A percentile compares a stretch with the other conserved stretches of the same genome.
Conservation (phyloP, 306 rosid genomes). For the Quercus parvula region DNA sequence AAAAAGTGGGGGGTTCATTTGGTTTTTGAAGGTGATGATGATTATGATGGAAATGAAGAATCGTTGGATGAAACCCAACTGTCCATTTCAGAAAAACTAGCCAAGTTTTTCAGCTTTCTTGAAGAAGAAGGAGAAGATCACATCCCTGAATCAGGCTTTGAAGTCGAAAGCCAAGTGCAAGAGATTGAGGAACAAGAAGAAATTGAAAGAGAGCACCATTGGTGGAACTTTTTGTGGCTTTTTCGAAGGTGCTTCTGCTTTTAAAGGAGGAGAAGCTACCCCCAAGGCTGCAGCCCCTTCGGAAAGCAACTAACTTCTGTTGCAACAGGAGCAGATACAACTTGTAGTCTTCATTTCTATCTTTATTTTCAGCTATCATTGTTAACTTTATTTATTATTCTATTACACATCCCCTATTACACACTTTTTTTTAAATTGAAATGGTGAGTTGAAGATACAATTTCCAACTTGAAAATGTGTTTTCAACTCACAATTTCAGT, state of each 20-base stretch:
- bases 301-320: not conserved
- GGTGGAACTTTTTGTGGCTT: not conserved
- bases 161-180: slow-evolving; percentile 6
- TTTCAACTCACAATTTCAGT: too few species aligned
- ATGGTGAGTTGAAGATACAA: too few species aligned
- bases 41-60: slow-evolving; percentile 54
- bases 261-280: not conserved
- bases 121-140: slow-evolving; percentile 15
- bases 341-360: not conserved
- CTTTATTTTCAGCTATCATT: not conserved
- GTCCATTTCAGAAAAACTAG: slow-evolving; percentile 55
- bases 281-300: not conserved
- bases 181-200: slow-evolving; percentile 1
- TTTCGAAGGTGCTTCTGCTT: not conserved
- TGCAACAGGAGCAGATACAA: not conserved
- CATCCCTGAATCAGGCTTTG: not conserved
- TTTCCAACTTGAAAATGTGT: too few species aligned
- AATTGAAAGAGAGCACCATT: not conserved
- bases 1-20: slow-evolving; percentile 42
- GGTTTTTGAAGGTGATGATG: slow-evolving; percentile 59
- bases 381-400: too few species aligned
- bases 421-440: too few species aligned
- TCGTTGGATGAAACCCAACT: slow-evolving; percentile 25
- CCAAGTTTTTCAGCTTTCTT: slow-evolving; percentile 28
- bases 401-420: too few species aligned